These are phyloP conservation scores for Phytophthora pisi DNA, from an alignment of 352 stramenopile species.

Conservation along the genomic window DNA sequence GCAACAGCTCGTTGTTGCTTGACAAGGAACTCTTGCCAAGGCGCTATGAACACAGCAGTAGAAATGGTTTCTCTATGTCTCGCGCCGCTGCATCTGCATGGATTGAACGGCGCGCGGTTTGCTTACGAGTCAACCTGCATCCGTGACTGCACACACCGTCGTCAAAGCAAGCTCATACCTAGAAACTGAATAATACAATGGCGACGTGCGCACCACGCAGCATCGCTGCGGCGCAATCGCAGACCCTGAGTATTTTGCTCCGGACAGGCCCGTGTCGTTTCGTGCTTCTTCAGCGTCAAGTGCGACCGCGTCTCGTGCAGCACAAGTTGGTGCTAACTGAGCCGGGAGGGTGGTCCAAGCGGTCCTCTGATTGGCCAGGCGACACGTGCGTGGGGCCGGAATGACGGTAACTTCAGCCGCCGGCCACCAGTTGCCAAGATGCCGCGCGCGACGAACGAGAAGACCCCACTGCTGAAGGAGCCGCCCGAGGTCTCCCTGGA, in stretches of 20 bases:
- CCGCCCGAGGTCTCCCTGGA: slow-evolving; percentile 23
- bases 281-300: not conserved
- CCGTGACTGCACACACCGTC: no score
- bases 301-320: no score
- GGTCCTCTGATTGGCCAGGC: slow-evolving; percentile 26
- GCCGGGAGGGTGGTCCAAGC: not conserved
- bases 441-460: slow-evolving; percentile 36
- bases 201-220: no score
- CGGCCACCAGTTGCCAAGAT: slow-evolving; percentile 30
- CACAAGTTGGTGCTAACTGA: not conserved
- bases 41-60: no score
- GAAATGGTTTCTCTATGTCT: no score
- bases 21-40: no score
- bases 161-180: no score
- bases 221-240: not conserved
- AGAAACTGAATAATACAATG: no score
- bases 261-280: not conserved
- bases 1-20: no score
- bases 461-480: slow-evolving; percentile 44
- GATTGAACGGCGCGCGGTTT: no score
- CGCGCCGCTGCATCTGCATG: no score
- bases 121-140: no score
- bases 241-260: not conserved
- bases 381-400: slow-evolving; percentile 27
- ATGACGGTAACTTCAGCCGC: slow-evolving; percentile 29